These are phyloP conservation scores for Isatis lusitanica DNA, from an alignment of 441 rosid genomes.

Conservation along the genomic window DNA sequence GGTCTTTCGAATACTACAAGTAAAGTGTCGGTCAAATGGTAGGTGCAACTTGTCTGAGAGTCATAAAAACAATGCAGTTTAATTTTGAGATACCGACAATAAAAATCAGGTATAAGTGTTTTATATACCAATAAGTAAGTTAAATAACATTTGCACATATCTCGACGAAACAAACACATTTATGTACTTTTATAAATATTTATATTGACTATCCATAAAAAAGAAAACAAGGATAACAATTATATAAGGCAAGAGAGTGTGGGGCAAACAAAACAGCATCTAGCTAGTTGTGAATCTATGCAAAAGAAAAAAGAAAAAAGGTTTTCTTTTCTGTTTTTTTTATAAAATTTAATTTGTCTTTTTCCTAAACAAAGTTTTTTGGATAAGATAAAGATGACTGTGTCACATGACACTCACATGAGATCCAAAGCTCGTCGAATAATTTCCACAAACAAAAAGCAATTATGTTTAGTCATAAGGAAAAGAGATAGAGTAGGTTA, in stretches of 20 bases:
- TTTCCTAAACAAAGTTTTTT: not conserved
- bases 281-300: not conserved
- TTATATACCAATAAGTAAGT: not conserved
- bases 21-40: not conserved
- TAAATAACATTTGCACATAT: not conserved
- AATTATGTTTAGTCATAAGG: not conserved
- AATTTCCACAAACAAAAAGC: not conserved
- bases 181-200: not conserved
- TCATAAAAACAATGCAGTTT: not conserved
- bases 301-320: slow-evolving; percentile 9
- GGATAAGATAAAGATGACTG: slow-evolving; percentile 30
- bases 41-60: not conserved
- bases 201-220: not conserved
- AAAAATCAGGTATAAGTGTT: not conserved
- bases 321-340: slow-evolving; percentile 11
- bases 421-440: slow-evolving; percentile 6
- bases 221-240: not conserved
- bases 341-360: slow-evolving; percentile 1
- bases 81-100: not conserved
- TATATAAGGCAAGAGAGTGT: not conserved
- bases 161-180: not conserved
- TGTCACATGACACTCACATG: slow-evolving; percentile 3
- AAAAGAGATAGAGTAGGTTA: not conserved
- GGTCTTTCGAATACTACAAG: no score
- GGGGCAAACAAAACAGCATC: not conserved